These are phyloP conservation scores for Fusarium ambrosium DNA, from an alignment of 2,329 filamentous ascomycete genomes.

Conservation along the genomic window DNA sequence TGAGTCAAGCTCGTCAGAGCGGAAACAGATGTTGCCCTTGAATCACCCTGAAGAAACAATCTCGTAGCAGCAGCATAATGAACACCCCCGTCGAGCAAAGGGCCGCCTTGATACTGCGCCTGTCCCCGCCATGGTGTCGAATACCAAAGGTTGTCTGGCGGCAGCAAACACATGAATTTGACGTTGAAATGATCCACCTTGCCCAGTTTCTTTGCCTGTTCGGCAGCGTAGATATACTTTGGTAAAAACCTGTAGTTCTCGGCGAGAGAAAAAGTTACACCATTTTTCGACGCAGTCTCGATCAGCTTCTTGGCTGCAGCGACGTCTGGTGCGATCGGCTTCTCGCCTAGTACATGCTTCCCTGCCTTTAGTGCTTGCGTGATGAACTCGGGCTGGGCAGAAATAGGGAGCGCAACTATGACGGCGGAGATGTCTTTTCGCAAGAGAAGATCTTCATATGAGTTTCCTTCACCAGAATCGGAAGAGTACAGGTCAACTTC, in stretches of 20 bases:
- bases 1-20: not conserved
- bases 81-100: not conserved
- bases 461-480: not conserved
- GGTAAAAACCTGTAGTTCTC: constrained; percentile 1
- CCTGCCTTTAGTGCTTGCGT: not conserved
- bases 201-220: constrained; percentile 1
- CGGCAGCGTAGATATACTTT: not conserved
- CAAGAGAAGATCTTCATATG: not conserved
- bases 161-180: not conserved
- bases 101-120: not conserved
- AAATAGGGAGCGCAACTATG: not conserved
- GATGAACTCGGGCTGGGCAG: not conserved
- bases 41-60: not conserved
- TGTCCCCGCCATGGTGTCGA: not conserved
- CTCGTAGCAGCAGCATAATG: not conserved
- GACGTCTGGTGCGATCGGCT: not conserved
- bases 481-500: not conserved
- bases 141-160: not conserved
- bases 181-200: not conserved
- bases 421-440: not conserved
- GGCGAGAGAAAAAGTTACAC: not conserved
- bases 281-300: not conserved
- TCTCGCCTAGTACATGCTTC: not conserved
- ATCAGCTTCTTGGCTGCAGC: not conserved
- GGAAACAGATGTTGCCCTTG: not conserved